Base-by-base conservation (phyloP, 2,329 filamentous ascomycete species). In the Rhynchosporium graminicola region DNA sequence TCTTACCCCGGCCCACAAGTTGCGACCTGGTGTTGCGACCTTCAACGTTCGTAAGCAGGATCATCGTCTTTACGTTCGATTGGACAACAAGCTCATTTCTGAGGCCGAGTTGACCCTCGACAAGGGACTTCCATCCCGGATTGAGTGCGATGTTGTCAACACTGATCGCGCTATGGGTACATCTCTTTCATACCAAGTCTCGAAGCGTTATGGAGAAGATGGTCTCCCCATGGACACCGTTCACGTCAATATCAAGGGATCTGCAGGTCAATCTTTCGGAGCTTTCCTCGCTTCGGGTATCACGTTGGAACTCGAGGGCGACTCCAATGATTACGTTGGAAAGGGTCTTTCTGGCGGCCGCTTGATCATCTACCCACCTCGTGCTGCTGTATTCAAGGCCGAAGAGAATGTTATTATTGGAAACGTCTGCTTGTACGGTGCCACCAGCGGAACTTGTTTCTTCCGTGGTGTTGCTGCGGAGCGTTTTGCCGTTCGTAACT, bases 1-100 rank as follows among this genome's bases (percentile, higher is more conserved):
- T 72, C 81, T 98, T 57, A 97, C 93, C 0, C 94, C 94, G 3
- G 94, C 94, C n/a, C 93, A 98, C 79, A 95, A 93, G 70, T 89
- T 97, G 58, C 90, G 94, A 65, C 93, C 93, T 59, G 93, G 92
- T 66, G 94, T 97, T 62, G 93, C 94, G 45, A 97, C 93, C 10
- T 97, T 97, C 85, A 97, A 97, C 72, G 93, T 97, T 63, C 90
- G 94, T 77, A 97, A 97, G 83, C 94, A 98, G 78, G 94, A 98
- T 71, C 94, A 98, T 78, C 88, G 90, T 74, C 88, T 98, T 26
- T 93, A 97, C 76, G 87, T 93, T 66, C 91, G 94, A 72, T 83
- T 98, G 10, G 94, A 98, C 77, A 98, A 98, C 81, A 97, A 97
- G 82, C 85, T 98, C 61, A 97, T 97, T 72, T 92, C 92, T 0